phyloP scores from a whole-genome alignment of 441 rosid genomes.

The Pelargonium citronellum region DNA sequence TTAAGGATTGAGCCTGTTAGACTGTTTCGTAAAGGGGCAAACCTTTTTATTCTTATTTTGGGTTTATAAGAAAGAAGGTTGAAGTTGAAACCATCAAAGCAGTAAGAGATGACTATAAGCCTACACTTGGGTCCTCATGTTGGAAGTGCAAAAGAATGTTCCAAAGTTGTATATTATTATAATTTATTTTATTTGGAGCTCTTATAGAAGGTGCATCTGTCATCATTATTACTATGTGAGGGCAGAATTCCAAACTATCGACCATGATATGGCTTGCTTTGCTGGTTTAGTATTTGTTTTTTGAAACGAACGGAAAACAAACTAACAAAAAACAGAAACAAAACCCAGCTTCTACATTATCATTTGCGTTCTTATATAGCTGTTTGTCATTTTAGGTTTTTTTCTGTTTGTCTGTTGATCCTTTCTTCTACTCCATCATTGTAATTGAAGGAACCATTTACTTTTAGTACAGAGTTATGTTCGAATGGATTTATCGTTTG shows the following conservation, averaged over 20 bases:
- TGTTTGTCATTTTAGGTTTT: too few species aligned
- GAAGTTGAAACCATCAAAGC: not conserved
- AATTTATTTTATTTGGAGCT: not conserved
- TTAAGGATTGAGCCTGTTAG: too few species aligned
- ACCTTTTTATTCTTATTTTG: conserved; percentile 5
- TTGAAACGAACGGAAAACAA: too few species aligned
- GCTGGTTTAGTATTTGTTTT: not conserved
- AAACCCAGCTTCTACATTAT: too few species aligned
- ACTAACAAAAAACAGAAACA: too few species aligned
- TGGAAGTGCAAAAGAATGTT: not conserved
- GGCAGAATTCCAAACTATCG: too few species aligned
- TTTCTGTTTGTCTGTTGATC: too few species aligned
- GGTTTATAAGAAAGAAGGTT: not conserved
- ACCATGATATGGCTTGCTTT: not conserved
- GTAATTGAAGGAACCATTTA: too few species aligned
- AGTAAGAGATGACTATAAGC: not conserved
- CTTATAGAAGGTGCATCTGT: not conserved
- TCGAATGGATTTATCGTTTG: not conserved
- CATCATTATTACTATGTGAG: not conserved
- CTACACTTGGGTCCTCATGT: not conserved
- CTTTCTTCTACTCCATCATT: too few species aligned
- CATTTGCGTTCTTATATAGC: too few species aligned
- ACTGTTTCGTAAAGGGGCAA: not conserved
- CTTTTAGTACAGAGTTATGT: not conserved
- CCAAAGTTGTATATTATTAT: not conserved